Base-by-base conservation (phyloP, 2,329 filamentous ascomycete species). In the Venturia oleaginea region DNA sequence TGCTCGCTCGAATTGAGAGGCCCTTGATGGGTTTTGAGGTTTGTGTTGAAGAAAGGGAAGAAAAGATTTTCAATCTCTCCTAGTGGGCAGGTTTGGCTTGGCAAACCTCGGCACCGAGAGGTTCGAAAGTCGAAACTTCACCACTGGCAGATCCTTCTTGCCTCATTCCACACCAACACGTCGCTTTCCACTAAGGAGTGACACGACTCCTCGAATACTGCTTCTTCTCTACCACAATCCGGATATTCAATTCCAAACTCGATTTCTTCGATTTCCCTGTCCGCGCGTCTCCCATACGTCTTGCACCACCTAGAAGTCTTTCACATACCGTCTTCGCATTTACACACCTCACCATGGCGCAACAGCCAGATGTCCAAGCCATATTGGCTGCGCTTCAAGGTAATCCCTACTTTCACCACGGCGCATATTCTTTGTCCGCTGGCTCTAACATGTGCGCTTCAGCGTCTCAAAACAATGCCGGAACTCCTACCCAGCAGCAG, bases 311-410 rank as follows among this genome's bases (percentile, higher is more conserved):
- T 34, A 27, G 15, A n/a, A 34, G 15, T 34, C 51, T 32, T 4
- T 22, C 15, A 15, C 27, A 34, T 11, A 34, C 19, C 51, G 34
- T n/a, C 51, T 27, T n/a, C 15, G 34, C 27, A 6, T 30, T 15
- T 6, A 32, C 15, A 32, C 15, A 24, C 48, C 30, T 34, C 30
- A 34, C 27, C 48, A 64, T 64, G 63, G 59, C 64, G 19, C 34
- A 43, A 32, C 64, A 38, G 27, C 43, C 62, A 22, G 64, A 65
- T 40, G 43, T 65, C 34, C 64, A 65, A 22, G 64, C 64, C 32
- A 65, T 65, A 54, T 46, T 65, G 59, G 64, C 64, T 27, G 64
- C 64, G n/a, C 59, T 65, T n/a, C 54, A 64, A 59, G 64, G 64
- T 65, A 46, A 24, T 24, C 10, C 51, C 4, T 7, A 62, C 32